Base-by-base conservation (phyloP, 805 yeast genomes). In the Grigorovia jiainica region DNA sequence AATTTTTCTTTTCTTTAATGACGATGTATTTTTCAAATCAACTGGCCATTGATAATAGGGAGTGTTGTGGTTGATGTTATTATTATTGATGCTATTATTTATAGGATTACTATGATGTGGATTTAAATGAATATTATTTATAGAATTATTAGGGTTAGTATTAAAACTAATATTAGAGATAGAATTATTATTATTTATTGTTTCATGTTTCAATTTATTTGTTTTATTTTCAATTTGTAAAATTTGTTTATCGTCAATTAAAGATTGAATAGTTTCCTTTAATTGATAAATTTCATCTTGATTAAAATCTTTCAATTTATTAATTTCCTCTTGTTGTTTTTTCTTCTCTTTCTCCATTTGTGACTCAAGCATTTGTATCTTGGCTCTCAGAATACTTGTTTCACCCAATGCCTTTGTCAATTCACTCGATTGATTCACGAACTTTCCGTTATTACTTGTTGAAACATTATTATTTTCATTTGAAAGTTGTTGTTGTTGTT, bases 371-470 rank as follows among this genome's bases (percentile, higher is more conserved):
- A 72, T 70, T 17, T 70, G 63, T 17, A 83, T 62, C 50, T 79
- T 85, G 8, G 80, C 76, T 42, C 94, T 67, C 15, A 89, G 66
- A 29, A 87, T 79, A 11, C 92, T 79, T 30, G 84, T 78, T 54
- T 89, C 95, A 2, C 97, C 97, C 42, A 74, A 75, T 5, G 85
- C 81, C 29, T 70, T 63, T 42, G 66, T 68, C n/a, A 78, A 47
- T 33, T 64, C 25, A 30, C n/a, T n/a, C n/a, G n/a, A n/a, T n/a
- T n/a, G n/a, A n/a, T n/a, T n/a, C n/a, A n/a, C n/a, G n/a, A n/a
- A n/a, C n/a, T n/a, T n/a, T n/a, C n/a, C n/a, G n/a, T n/a, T n/a
- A n/a, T n/a, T n/a, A n/a, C n/a, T n/a, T n/a, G n/a, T n/a, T n/a
- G n/a, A n/a, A n/a, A n/a, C n/a, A n/a, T n/a, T n/a, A n/a, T n/a